A percentile compares a stretch with the other conserved stretches of the same genome.
Conservation (phyloP, 1,284 basidiomycete genomes). For the Volvariella surrecta region DNA sequence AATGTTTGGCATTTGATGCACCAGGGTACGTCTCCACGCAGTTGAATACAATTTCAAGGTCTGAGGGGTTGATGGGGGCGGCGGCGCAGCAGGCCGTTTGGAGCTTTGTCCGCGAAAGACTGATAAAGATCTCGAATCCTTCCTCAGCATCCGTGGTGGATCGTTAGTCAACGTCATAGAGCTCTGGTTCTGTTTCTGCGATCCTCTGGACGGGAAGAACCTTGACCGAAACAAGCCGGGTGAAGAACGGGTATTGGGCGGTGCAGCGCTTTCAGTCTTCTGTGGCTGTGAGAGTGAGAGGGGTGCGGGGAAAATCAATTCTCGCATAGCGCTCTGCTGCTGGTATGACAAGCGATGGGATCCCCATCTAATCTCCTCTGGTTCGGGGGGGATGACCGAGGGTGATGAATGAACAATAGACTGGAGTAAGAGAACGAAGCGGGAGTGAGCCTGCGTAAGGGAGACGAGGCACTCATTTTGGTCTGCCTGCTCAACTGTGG, state of each 20-base stretch:
- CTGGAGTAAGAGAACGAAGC: slow-evolving; percentile 66
- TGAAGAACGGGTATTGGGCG: not conserved
- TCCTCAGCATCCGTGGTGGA: not conserved
- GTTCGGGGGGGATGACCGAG: slow-evolving; percentile 34
- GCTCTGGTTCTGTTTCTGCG: not conserved
- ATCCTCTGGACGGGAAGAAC: not conserved
- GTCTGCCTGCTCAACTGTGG: slow-evolving; percentile 26
- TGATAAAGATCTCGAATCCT: slow-evolving; percentile 15
- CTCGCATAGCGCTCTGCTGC: slow-evolving; percentile 30
- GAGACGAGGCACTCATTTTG: slow-evolving; percentile 32
- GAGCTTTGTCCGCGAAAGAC: slow-evolving; percentile 22
- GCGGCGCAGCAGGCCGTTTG: slow-evolving; percentile 17
- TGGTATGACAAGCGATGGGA: slow-evolving; percentile 16
- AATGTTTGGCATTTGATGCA: slow-evolving; percentile 1
- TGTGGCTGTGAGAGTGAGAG: slow-evolving; percentile 28
- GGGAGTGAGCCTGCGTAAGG: slow-evolving; percentile 54
- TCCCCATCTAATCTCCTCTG: slow-evolving; percentile 24
- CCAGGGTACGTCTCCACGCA: slow-evolving; percentile 35
- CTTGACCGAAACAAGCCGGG: not conserved
- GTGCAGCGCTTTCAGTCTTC: not conserved
- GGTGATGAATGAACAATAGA: slow-evolving; percentile 54
- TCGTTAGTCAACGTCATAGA: not conserved
- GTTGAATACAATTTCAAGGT: slow-evolving; percentile 43
- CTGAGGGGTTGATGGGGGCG: slow-evolving; percentile 44
- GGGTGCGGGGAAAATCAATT: slow-evolving; percentile 62